Percentiles rank a stretch among this genome's conserved stretches.
These are phyloP conservation scores for Volvox carteri DNA, from an alignment of 163 green algal genomes.

Conservation along the genomic window DNA sequence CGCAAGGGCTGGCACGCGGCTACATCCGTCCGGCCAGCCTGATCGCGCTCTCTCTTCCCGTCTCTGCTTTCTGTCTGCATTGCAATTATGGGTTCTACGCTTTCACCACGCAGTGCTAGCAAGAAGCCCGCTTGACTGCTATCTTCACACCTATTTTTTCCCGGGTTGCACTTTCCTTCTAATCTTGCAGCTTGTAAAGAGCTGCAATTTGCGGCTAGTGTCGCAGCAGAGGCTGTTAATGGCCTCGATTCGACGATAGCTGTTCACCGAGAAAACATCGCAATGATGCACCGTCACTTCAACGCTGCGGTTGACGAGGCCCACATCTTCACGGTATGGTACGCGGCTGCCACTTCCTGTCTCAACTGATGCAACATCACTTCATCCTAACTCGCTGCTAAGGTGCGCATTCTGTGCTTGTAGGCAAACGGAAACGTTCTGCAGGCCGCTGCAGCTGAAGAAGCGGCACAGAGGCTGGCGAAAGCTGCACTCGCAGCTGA, in stretches of 20 bases:
- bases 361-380: too few species aligned
- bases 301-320: not conserved
- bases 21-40: too few species aligned
- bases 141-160: too few species aligned
- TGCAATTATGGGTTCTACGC: too few species aligned
- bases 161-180: too few species aligned
- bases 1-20: too few species aligned
- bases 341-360: not conserved
- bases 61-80: too few species aligned
- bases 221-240: not conserved
- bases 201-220: not conserved
- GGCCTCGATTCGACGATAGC: not conserved
- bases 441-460: slow-evolving; percentile 39
- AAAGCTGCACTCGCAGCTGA: slow-evolving; percentile 20
- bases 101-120: too few species aligned
- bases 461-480: slow-evolving; percentile 17
- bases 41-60: too few species aligned
- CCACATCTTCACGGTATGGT: slow-evolving; percentile 9
- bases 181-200: not conserved
- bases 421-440: slow-evolving; percentile 16
- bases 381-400: too few species aligned
- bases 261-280: slow-evolving; percentile 7
- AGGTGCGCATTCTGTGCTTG: not conserved
- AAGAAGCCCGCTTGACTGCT: too few species aligned
- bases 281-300: slow-evolving; percentile 8